Percentiles rank a stretch among this genome's conserved stretches.
Evolutionary conservation across 305 asterid species (phyloP).

Genomic region (Plantago coronopus): DNA sequence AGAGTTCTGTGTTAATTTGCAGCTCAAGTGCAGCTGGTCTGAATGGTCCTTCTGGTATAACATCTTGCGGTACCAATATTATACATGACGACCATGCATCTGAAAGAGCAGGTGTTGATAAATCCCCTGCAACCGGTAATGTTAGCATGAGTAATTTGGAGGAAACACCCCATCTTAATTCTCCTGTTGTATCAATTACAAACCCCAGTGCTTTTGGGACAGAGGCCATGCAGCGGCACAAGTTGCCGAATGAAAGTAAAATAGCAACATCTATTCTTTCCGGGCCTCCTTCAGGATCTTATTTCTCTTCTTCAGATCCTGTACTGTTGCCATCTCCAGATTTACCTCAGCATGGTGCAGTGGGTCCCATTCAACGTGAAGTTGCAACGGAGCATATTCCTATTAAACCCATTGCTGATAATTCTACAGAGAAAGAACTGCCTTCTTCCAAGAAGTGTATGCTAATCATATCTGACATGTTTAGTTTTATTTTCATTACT

Average conservation of each 20-base stretch:
- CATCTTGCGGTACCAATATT: constrained; percentile 34
- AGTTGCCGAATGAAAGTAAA: constrained; percentile 33
- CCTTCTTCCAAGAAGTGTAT: constrained; percentile 43
- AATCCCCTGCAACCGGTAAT: constrained; percentile 18
- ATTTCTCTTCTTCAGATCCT: constrained; percentile 53
- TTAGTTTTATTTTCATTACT: constrained; percentile 5
- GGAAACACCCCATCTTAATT: constrained; percentile 25
- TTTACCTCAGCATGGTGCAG: constrained; percentile 39
- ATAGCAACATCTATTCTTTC: constrained; percentile 29
- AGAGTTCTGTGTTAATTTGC: constrained; percentile 32
- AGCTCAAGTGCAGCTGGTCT: constrained; percentile 45
- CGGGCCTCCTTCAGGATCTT: constrained; percentile 39
- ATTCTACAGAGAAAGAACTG: constrained; percentile 38
- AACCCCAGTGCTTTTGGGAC: constrained; percentile 28
- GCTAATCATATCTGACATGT: constrained; percentile 23
- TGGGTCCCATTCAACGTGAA: constrained; percentile 43
- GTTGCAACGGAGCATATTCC: constrained; percentile 35
- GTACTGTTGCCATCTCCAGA: constrained; percentile 53
- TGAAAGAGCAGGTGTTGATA: constrained; percentile 24
- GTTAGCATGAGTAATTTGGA: constrained; percentile 35
- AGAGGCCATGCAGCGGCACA: constrained; percentile 35
- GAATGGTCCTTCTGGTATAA: constrained; percentile 48
- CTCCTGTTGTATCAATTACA: constrained; percentile 35
- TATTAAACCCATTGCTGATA: constrained; percentile 35
- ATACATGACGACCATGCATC: constrained; percentile 35